Conservation (phyloP, 345 rosid species). For the Bruguiera parviflora region DNA sequence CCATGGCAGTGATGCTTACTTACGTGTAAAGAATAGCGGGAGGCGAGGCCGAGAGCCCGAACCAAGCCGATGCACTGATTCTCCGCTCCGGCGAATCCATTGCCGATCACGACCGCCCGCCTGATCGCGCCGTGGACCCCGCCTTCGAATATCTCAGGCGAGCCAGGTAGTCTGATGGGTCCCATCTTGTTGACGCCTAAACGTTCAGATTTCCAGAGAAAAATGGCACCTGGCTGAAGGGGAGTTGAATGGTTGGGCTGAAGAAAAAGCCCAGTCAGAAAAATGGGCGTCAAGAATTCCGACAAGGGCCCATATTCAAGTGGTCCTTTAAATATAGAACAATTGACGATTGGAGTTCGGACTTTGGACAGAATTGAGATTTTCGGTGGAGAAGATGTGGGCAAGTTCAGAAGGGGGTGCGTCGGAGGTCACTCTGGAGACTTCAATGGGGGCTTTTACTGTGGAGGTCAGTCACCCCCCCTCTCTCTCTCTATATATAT, state of each 20-base stretch:
- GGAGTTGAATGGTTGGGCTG: not conserved
- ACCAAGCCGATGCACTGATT: constrained; percentile 80
- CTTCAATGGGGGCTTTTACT: constrained; percentile 89
- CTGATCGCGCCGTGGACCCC: constrained; percentile 31
- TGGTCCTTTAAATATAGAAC: no score
- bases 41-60: constrained; percentile 77
- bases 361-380: no score
- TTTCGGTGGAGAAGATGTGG: constrained; percentile 41
- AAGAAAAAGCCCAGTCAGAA: not conserved
- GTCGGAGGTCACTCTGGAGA: constrained; percentile 90
- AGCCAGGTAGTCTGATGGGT: constrained; percentile 36
- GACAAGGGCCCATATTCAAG: no score
- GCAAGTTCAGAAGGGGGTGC: constrained; percentile 74
- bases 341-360: no score
- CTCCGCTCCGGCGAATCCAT: constrained; percentile 91
- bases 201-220: no score
- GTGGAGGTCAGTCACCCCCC: constrained; percentile 62
- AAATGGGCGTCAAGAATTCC: not conserved
- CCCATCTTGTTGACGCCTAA: constrained; percentile 13
- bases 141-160: constrained; percentile 20
- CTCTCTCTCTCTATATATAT: not conserved
- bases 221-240: not conserved
- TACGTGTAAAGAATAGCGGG: constrained; percentile 54
- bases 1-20: not conserved
- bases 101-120: constrained; percentile 73